Conservation (phyloP, 352 stramenopile species). For the Phytophthora kernoviae region DNA sequence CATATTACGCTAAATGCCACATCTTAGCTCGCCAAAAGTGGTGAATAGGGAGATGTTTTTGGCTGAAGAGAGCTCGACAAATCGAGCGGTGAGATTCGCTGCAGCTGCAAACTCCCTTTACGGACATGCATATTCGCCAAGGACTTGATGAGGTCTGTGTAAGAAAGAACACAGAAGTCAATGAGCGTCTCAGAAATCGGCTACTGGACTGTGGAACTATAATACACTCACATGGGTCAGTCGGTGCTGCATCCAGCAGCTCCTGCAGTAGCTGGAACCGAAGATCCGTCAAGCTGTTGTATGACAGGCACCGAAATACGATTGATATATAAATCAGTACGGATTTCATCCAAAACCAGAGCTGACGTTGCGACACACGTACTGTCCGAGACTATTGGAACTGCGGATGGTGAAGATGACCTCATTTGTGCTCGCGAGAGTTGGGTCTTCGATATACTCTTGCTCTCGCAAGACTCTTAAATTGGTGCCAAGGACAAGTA, state of each 20-base stretch:
- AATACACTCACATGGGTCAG: conserved; percentile 38
- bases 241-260: conserved; percentile 34
- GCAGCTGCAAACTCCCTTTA: conserved; percentile 34
- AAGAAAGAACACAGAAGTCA: neutral
- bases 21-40: conserved; percentile 37
- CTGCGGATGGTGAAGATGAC: conserved; percentile 38
- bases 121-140: conserved; percentile 55
- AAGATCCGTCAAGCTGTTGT: conserved; percentile 41
- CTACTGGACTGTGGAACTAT: neutral
- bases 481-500: neutral
- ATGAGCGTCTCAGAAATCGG: neutral
- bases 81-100: conserved; percentile 34
- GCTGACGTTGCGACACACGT: conserved; percentile 13
- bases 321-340: too few species aligned
- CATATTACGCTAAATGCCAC: conserved; percentile 10
- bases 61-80: conserved; percentile 36
- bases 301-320: neutral
- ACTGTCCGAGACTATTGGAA: conserved; percentile 46
- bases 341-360: too few species aligned
- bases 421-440: conserved; percentile 34
- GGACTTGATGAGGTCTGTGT: conserved; percentile 47
- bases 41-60: conserved; percentile 35
- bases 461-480: conserved; percentile 48
- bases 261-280: conserved; percentile 46
- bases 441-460: conserved; percentile 47